Evolutionary conservation across 257 asterid species (phyloP), one percentile per base, ranked within the genome.

Genomic region (Primulina huaijiensis): DNA sequence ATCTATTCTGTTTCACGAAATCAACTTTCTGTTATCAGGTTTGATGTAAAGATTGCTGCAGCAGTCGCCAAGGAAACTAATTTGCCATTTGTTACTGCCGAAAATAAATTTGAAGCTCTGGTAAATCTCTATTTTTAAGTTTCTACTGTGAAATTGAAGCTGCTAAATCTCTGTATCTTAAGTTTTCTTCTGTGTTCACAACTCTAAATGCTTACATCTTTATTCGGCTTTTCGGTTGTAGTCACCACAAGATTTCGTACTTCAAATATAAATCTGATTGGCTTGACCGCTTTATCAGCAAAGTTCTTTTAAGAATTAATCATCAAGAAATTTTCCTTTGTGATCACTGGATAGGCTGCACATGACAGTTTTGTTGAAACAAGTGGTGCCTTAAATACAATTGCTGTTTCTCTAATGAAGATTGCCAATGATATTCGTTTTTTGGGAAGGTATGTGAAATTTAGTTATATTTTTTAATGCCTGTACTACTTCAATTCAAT

Each of bases 61-160:
- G 97, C 97, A 72, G 96, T 94, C 20, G 99, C 97, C 17, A 96
- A 94, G 80, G 97, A 91, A 79, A 91, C 99, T 73, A 85, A 82
- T 62, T 86, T 94, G 76, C 97, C 99, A 38, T 94, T 94, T 84
- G 89, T 91, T 77, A 94, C 99, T 33, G 99, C 99, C 72, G 99
- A 91, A 85, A 94, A 94, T 88, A 91, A 94, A 83, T 91, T 94
- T 83, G 99, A 94, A 83, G 97, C 99, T 65, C 75, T 94, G 95
- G 99, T 88, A 84, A 73, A 66, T 82, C 80, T 76, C 52, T 58
- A 62, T 38, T 72, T 68, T 73, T 75, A 83, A 70, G 63, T 70
- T 35, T 57, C 25, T 70, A 57, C 30, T 78, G 38, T 59, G 17
- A 94, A 84, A 91, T 94, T 83, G 99, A 94, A 84, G 97, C 75